Evolutionary conservation across 192 early-diverging fungal species (phyloP), one percentile per base, ranked within the genome.

Genomic region (Coemansia sp.): DNA sequence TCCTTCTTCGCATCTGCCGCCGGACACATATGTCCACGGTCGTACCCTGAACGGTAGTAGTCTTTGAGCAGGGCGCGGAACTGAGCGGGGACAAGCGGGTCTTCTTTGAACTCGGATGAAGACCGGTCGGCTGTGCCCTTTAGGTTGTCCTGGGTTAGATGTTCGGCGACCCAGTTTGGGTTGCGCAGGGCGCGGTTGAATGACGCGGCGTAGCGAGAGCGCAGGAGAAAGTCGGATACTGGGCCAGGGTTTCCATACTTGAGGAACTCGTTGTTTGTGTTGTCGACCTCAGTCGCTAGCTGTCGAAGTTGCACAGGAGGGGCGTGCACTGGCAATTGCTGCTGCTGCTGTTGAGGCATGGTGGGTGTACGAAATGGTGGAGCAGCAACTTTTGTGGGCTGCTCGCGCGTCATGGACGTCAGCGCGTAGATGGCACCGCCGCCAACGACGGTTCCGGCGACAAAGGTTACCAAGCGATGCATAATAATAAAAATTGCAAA

Each of bases 1-100:
- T 88, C 85, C 69, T 77, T 81, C 63, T 90, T 89, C 57, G 91
- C 89, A 73, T 98, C 95, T 0, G 92, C 94, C 6, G 96, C 96
- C 11, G 95, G 95, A 7, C 85, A 95, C 87, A 98, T 89, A 65
- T 98, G 96, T 28, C 95, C 96, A 44, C 95, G 89, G 84, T 96
- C 95, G 81, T 90, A 96, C 17, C 92, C 92, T 13, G 90, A 89
- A 21, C 86, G 77, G 64, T 86, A 77, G 76, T 96, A 98, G 83
- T 98, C 95, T 21, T 77, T 66, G 43, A 96, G 82, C 33, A 83
- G 85, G 4, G 92, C 90, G 58, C 92, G 88, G 81, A 93, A 98
- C 35, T 78, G 77, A 10, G 69, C 65, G 16, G 95, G 95, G n/a
- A 96, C 87, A 0, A 63, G 62, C 0, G 63, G 23, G 62, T 98